These are phyloP conservation scores for Orbilia brochopaga DNA, from an alignment of 2,329 filamentous ascomycete genomes.

Conservation along the genomic window DNA sequence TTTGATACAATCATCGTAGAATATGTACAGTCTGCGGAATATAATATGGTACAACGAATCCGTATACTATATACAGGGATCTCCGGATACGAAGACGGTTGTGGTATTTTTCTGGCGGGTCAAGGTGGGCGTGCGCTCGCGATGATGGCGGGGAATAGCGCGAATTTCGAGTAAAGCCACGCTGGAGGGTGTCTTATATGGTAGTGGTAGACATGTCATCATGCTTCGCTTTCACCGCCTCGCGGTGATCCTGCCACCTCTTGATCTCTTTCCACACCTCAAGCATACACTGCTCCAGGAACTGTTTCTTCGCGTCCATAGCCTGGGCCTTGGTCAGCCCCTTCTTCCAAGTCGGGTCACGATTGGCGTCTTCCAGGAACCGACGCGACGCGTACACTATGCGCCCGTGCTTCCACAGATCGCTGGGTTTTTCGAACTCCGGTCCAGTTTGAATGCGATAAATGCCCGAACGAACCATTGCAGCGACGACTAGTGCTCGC, in stretches of 20 bases:
- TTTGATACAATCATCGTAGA: no score
- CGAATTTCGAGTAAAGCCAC: no score
- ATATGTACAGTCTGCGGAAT: background rate
- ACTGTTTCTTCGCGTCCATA: constrained; percentile 18
- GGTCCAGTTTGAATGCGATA: constrained; percentile 24
- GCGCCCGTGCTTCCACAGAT: constrained; percentile 28
- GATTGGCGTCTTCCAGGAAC: constrained; percentile 29
- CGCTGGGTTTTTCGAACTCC: background rate
- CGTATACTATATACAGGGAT: background rate
- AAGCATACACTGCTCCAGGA: constrained; percentile 30
- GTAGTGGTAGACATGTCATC: background rate
- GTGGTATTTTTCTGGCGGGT: no score
- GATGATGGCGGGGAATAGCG: no score
- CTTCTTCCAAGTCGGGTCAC: constrained; percentile 7
- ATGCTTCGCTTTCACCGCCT: background rate
- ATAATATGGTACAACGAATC: background rate
- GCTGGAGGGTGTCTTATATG: background rate
- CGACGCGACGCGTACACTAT: constrained; percentile 11
- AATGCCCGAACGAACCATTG: constrained; percentile 22
- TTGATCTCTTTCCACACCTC: constrained; percentile 37
- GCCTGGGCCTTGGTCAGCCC: constrained; percentile 8
- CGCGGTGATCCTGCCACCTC: constrained; percentile 14
- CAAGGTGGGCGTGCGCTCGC: no score
- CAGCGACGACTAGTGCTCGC: constrained; percentile 18
- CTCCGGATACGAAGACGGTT: no score